Base-by-base conservation (phyloP, 179 eudicot genomes). In the Silene noctiflora region DNA sequence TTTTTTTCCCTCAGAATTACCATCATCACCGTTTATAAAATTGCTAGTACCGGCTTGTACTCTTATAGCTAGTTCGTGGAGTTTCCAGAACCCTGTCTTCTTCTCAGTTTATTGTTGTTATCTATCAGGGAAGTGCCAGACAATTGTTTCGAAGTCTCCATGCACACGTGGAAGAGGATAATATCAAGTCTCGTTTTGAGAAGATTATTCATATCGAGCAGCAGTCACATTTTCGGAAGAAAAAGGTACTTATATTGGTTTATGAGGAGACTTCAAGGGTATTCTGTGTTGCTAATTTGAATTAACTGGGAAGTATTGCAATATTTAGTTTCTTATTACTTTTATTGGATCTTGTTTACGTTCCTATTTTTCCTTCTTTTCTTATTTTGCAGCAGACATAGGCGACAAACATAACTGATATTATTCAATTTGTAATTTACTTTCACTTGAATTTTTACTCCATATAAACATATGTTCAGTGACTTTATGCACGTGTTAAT, bases 101-200 rank as follows among this genome's bases (percentile, higher is more conserved):
- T 21, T 20, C 74, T 71, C 39, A 71, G 1, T 71, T 53, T 51
- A 16, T 66, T 69, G 33, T 73, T 59, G 72, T 78, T 25, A 66
- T 67, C 70, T 71, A 74, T 24, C 92, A 96, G 99, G 99, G 99
- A 9, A 89, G 89, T 85, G 98, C 99, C 68, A 86, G 97, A 77
- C 96, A 91, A 76, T 85, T 96, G 84, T 96, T 96, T 85, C 98
- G 89, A 77, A 89, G 88, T 60, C 81, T 93, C 86, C 98, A 94
- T 83, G 97, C 93, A 68, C 98, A 98, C 21, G 86, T 90, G 82
- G 98, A 90, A 83, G 99, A 96, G 76, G 98, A 93, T 77, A 86
- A 92, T 69, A 86, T 96, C 20, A 91, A 90, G 80, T 94, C 91
- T 71, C 98, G 94, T 82, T 93, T 96, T 85, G 97, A 91, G 81